Base-by-base conservation (phyloP, 148 eudicot species). In the Vaccinium corymbosum region DNA sequence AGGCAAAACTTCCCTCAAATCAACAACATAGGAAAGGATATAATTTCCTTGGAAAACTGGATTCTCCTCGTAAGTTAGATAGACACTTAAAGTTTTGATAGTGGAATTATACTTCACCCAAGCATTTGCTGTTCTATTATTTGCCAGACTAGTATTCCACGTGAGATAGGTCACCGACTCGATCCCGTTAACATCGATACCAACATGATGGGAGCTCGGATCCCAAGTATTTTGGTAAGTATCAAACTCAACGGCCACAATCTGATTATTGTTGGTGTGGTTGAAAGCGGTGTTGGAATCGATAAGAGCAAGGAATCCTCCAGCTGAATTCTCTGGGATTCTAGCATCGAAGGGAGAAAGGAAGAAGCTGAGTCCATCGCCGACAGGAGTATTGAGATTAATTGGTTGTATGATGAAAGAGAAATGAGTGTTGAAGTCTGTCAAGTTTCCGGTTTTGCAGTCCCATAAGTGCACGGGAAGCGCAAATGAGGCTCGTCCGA, bases 241-340 rank as follows among this genome's bases (percentile, higher is more conserved):
- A 27, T 68, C 73, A 27, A 68, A 68, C 42, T 68, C 73, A 68
- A 68, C 17, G 7, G 73, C 73, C 73, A 68, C 73, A 27, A 68
- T 68, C 38, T 68, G 73, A 27, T 68, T 68, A 27, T 68, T 68
- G 7, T 1, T 27, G 38, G 73, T 27, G 27, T 68, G 1, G 4
- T 27, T 68, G 38, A 68, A 2, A 11, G 53, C 11, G 53, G 46
- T 42, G 46, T 42, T 42, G 46, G 0, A 0, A 42, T 42, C 6
- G 7, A 42, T 4, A 42, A 42, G 46, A 42, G 46, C 46, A 42
- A 42, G 46, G 46, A 3, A 3, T 42, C 46, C 46, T 4, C 6
- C 6, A 42, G 46, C 0, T 42, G 46, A 42, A 42, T 42, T 4
- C 46, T 42, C 46, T 4, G 46, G 46, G 46, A 42, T 42, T 42